Evolutionary conservation across 805 yeast species (phyloP), one percentile per base, ranked within the genome.

Genomic region (Metschnikowia chrysomelidarum): DNA sequence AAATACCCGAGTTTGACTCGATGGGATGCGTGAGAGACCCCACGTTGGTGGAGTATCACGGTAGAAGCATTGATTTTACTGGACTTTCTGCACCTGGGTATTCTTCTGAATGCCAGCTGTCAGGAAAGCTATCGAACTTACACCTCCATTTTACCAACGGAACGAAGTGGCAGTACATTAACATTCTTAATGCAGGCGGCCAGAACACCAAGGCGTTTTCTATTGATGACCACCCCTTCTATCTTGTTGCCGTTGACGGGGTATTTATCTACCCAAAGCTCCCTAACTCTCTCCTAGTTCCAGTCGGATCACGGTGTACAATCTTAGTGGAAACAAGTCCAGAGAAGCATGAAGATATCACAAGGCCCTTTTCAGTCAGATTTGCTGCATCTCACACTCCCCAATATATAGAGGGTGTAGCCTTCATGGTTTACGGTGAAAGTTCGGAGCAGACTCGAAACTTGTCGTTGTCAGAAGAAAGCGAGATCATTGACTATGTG

Each of bases 171-270:
- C 50, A 53, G 24, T 57, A 54, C 34, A 27, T 60, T 20, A 59
- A 54, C 34, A 32, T 62, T 15, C 41, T 60, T 19, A 62, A 62
- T 32, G 44, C 57, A n/a, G 66, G 67, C 3, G 64, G 64, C 9
- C 60, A 56, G 37, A 58, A 53, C 39, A 54, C 58, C 24, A 62
- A 60, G 43, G 50, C 54, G 11, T 53, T 62, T 32, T 53, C 58
- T 9, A 54, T 62, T 16, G 67, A 60, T 34, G 62, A 54, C 34
- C 67, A 60, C 32, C 46, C 48, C 17, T 32, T 62, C 21, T 44
- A 47, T 21, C 46, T 59, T 7, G 44, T 62, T 16, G 63, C 65
- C 11, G 49, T 62, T 12, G 67, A 62, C 32, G 66, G 66, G 11
- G 38, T 47, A 1, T 62, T 55, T 27, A 50, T 58, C 10, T 18